Base-by-base conservation (phyloP, 2,329 filamentous ascomycete genomes). In the Periconia digitata region DNA sequence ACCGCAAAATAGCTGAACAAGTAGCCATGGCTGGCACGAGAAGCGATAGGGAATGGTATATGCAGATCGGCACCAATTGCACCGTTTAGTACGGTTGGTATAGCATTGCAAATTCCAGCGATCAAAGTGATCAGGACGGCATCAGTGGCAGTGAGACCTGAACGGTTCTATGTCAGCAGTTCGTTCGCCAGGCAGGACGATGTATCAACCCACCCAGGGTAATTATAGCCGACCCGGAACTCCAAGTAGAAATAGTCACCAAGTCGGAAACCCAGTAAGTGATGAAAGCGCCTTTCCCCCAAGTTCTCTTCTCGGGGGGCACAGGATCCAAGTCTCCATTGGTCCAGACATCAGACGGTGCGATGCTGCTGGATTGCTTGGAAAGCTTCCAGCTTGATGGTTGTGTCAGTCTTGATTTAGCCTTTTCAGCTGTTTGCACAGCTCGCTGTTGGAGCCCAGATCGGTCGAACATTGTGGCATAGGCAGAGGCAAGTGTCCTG, bases 211-310 rank as follows among this genome's bases (percentile, higher is more conserved):
- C 62, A 12, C 76, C 76, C 4, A 74, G 64, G 13, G 75, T 72
- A 38, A 78, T 72, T 51, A 78, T 77, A n/a, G 73, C 68, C 6
- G 73, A 69, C 3, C 74, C 73, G n/a, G 69, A 71, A 58, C 72
- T 67, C 75, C 76, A 79, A 36, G 44, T 50, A 10, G 32, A 41
- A 13, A 48, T 51, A 2, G 36, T 50, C 2, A 58, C 60, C 8
- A 73, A 67, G 59, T 78, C 75, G 15, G 61, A 69, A 49, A 77
- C 71, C 76, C 76, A 79, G 55, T 74, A 79, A 1, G 72, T 72
- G 4, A 74, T 56, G 23, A 75, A 67, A 2, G 72, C 71, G 48
- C 69, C 69, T 2, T 66, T 66, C 1, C 71, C 70, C 76, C 76
- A 79, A 1, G 73, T 77, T 15, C 74, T 65, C 23, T 72, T 67